phyloP scores from a whole-genome alignment of 768 basidiomycete genomes.

The Ramaria sp. region DNA sequence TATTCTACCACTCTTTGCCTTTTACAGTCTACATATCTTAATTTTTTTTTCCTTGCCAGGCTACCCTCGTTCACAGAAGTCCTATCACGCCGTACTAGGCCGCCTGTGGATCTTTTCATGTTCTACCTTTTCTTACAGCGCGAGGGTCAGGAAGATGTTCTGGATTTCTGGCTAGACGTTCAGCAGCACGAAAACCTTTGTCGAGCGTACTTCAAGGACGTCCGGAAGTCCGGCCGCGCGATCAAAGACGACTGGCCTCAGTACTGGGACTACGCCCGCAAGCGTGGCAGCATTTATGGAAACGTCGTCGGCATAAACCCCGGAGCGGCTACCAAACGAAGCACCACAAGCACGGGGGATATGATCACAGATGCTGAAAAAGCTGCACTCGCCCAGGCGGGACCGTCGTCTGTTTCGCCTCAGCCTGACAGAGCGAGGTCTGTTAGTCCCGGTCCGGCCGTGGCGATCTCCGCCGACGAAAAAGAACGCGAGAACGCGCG shows the following conservation, averaged over 20 bases:
- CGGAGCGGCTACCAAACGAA: slow-evolving; percentile 51
- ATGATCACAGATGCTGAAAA: slow-evolving; percentile 61
- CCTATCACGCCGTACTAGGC: slow-evolving; percentile 77
- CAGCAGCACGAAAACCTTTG: slow-evolving; percentile 99
- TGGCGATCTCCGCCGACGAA: slow-evolving; percentile 25
- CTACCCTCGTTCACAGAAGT: slow-evolving; percentile 88
- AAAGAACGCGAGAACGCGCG: slow-evolving; percentile 33
- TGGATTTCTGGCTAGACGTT: slow-evolving; percentile 99
- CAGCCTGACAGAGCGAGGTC: slow-evolving; percentile 34
- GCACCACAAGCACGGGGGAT: slow-evolving; percentile 73
- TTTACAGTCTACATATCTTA: not conserved
- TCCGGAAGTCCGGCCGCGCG: slow-evolving; percentile 85
- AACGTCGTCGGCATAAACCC: slow-evolving; percentile 67
- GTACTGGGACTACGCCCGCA: slow-evolving; percentile 89
- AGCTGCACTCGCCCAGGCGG: slow-evolving; percentile 40
- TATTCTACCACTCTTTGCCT: not conserved
- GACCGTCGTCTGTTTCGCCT: slow-evolving; percentile 12
- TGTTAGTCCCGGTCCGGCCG: slow-evolving; percentile 49
- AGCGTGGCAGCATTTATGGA: slow-evolving; percentile 88
- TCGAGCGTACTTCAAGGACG: slow-evolving; percentile 97
- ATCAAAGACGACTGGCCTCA: slow-evolving; percentile 98
- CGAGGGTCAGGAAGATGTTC: slow-evolving; percentile 89
- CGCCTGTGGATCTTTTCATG: slow-evolving; percentile 88
- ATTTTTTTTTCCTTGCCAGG: too few relatives aligned
- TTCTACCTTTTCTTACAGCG: slow-evolving; percentile 74